Base-by-base conservation (phyloP, 345 rosid genomes). In the Citrus australasica region DNA sequence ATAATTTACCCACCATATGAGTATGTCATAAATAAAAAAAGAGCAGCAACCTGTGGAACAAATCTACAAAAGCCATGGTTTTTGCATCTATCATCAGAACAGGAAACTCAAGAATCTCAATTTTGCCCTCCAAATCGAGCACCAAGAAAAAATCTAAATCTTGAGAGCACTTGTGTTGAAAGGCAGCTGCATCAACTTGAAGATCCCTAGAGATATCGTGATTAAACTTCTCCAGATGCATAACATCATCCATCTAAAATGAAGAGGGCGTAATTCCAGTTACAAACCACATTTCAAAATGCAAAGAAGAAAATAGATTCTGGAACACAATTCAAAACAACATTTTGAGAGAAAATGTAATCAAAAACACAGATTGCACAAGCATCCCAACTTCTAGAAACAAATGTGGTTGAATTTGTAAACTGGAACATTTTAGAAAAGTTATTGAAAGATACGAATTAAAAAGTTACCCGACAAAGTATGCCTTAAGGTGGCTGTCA, bases 41-140 rank as follows among this genome's bases (percentile, higher is more conserved):
- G 76, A 71, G 79, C 28, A 11, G 71, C 35, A 82, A 93, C 99
- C 96, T 92, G 92, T 95, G 99, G 84, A 95, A 95, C 71, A 93
- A 88, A 84, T 90, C 96, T 11, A 92, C 88, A 28, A 89, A 79
- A 32, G 65, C 69, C 89, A 91, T 82, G 48, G 97, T 86, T 85
- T 78, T 91, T 42, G 96, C 89, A 84, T 93, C 94, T 32, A 95
- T 77, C 30, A 95, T 78, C 72, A 95, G 80, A 30, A 93, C 96
- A 35, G 97, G 95, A 80, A 92, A 95, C 86, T 95, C 99, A 63
- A 95, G 97, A 81, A 91, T 92, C 89, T 95, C 94, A 60, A 91
- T 94, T 85, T 91, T 95, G 70, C 98, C 96, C 79, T 95, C 98
- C 84, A 95, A 88, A 89, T 93, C 98, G 51, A 93, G 88, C 79